Percentiles rank a stretch among this genome's conserved stretches.
phyloP scores from a whole-genome alignment of 176 grass and related monocot genomes.

The Juncus effusus region DNA sequence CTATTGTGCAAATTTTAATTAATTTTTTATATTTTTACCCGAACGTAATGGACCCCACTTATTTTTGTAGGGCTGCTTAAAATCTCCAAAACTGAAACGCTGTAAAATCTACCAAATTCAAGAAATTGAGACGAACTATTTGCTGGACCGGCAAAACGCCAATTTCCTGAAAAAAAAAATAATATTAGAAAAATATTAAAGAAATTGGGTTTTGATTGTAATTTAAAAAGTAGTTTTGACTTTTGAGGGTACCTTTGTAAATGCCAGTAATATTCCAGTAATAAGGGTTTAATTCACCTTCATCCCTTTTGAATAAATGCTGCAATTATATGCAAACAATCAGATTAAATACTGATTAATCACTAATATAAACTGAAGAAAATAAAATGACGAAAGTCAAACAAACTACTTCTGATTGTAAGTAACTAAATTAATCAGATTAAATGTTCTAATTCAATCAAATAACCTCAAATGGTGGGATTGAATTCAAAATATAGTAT shows the following conservation, averaged over 20 bases:
- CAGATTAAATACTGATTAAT: slow-evolving; percentile 3
- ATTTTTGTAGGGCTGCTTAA: slow-evolving; percentile 92
- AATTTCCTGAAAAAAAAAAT: slow-evolving; percentile 62
- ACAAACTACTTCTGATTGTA: background rate
- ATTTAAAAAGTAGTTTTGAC: background rate
- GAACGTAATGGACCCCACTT: slow-evolving; percentile 95
- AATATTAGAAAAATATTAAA: background rate
- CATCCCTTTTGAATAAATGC: slow-evolving; percentile 63
- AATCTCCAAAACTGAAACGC: slow-evolving; percentile 83
- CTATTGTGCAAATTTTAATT: too few species aligned
- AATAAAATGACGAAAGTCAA: background rate
- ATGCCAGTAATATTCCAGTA: slow-evolving; percentile 94
- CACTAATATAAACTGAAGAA: background rate
- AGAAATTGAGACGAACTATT: slow-evolving; percentile 90
- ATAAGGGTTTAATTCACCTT: slow-evolving; percentile 66
- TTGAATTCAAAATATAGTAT: too few species aligned
- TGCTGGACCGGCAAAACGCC: slow-evolving; percentile 63
- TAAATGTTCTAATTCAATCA: too few species aligned
- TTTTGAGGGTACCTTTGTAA: slow-evolving; percentile 57
- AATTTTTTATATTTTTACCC: slow-evolving; percentile 41
- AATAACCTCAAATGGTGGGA: too few species aligned
- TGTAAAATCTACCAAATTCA: slow-evolving; percentile 71
- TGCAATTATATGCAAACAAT: background rate
- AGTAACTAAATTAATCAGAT: too few species aligned
- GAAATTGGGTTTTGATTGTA: background rate